Evolutionary conservation across 176 grass and related monocot genomes (phyloP).

Genomic region (Pontederia paniculata): DNA sequence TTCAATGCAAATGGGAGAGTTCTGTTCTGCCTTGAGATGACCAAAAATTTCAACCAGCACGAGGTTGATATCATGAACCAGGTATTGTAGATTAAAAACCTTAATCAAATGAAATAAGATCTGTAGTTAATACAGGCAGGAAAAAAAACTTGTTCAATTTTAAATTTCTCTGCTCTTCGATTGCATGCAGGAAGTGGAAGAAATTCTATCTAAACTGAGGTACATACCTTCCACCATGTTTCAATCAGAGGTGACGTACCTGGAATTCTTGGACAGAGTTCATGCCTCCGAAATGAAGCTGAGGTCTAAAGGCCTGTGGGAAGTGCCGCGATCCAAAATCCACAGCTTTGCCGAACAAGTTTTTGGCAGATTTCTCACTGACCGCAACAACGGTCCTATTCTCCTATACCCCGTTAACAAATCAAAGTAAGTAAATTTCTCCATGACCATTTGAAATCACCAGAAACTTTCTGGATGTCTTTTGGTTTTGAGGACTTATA

Average conservation of each 20-base stretch:
- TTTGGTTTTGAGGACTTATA: neutral
- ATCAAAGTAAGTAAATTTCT: conserved; percentile 47
- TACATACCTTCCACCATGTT: conserved; percentile 72
- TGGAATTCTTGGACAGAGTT: conserved; percentile 88
- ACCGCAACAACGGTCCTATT: conserved; percentile 82
- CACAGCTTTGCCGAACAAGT: conserved; percentile 54
- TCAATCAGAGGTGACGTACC: conserved; percentile 65
- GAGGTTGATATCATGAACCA: neutral
- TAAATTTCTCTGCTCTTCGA: neutral
- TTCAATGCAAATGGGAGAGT: conserved; percentile 9
- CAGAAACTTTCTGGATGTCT: neutral
- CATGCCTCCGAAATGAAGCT: conserved; percentile 69
- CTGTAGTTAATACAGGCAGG: neutral
- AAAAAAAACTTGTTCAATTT: neutral
- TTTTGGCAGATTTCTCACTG: conserved; percentile 83
- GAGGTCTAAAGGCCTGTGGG: conserved; percentile 81
- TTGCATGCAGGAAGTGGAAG: conserved; percentile 47
- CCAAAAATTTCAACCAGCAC: conserved; percentile 5
- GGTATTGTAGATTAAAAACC: neutral
- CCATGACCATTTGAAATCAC: neutral
- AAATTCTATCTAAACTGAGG: conserved; percentile 49
- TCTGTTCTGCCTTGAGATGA: conserved; percentile 18
- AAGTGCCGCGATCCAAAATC: conserved; percentile 59
- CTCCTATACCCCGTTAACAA: conserved; percentile 81
- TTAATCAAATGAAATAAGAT: too few species aligned